Base-by-base conservation (phyloP, 2,329 filamentous ascomycete species). In the Davidsoniella eucalypti region DNA sequence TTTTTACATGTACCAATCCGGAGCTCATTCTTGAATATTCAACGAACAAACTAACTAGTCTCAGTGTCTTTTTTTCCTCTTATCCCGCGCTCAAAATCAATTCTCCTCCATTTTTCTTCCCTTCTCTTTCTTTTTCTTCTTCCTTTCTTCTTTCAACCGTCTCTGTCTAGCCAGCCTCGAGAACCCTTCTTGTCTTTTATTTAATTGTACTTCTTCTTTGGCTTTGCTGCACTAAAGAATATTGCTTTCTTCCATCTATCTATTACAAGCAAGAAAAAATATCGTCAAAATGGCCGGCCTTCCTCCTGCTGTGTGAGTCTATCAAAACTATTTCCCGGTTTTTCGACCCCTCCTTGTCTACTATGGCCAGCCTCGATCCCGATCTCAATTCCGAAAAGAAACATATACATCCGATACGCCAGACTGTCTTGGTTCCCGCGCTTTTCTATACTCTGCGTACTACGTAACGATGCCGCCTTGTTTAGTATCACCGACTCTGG, bases 251-350 rank as follows among this genome's bases (percentile, higher is more conserved):
- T 33, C 26, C 26, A 33, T 33, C 10, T 5, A 33, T 33, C 10
- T 33, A 8, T 33, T 9, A 33, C 26, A 12, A 10, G 10, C 26
- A 12, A 33, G 21, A 21, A 21, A 18, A 6, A 5, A 5, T 36
- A 49, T 45, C 23, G 16, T 33, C 39, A 54, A 54, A 55, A 56
- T 56, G 55, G 55, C 55, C 23, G 48, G 48, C 16, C 47, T 56
- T 47, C 55, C 55, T 40, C 55, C 55, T 39, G 55, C 55, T 54
- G 55, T 55, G 55, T 56, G 51, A 54, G 55, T 55, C 21, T 43
- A 41, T 21, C 21, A 21, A 5, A 21, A 5, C 21, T 21, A 21
- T 25, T 26, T 26, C 12, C 25, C 5, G 5, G 3, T 12, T 33
- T 33, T 33, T 12, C 26, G 21, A 33, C 26, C 26, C 26, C 26